A percentile compares a stretch with the other conserved stretches of the same genome.
phyloP scores from a whole-genome alignment of 1,284 basidiomycete genomes.

The Tilletia walkeri region DNA sequence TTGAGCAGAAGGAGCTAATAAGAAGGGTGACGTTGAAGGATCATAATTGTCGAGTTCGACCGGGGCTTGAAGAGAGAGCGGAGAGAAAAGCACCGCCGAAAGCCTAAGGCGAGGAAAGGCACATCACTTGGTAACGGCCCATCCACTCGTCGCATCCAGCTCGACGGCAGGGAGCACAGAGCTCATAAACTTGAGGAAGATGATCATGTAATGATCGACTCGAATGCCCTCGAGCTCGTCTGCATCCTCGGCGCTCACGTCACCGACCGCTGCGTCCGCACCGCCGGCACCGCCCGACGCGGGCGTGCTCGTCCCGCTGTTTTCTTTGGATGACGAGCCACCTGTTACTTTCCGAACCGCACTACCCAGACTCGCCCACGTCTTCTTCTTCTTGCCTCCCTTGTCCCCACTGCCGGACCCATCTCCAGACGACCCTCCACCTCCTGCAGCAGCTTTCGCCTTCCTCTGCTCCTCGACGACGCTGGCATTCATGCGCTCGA shows the following conservation, averaged over 20 bases:
- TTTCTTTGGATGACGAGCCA: constrained; percentile 38
- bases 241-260: constrained; percentile 17
- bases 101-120: no score
- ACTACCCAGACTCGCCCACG: constrained; percentile 65
- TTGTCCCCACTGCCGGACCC: constrained; percentile 3
- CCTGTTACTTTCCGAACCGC: constrained; percentile 72
- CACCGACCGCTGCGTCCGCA: neutral
- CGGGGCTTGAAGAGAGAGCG: neutral
- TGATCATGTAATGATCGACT: constrained; percentile 54
- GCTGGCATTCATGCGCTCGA: constrained; percentile 86
- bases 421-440: constrained; percentile 14
- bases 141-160: constrained; percentile 45
- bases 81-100: neutral
- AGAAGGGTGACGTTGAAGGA: no score
- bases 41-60: no score
- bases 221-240: constrained; percentile 40
- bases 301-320: constrained; percentile 8
- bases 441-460: constrained; percentile 56
- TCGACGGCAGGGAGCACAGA: constrained; percentile 54
- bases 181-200: constrained; percentile 55
- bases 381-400: constrained; percentile 68
- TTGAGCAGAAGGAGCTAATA: no score
- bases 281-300: neutral
- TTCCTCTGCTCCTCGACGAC: constrained; percentile 59
- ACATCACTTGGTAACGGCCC: constrained; percentile 6